Evolutionary conservation across 148 eudicot genomes (phyloP).

Genomic region (Dysphania ambrosioides): DNA sequence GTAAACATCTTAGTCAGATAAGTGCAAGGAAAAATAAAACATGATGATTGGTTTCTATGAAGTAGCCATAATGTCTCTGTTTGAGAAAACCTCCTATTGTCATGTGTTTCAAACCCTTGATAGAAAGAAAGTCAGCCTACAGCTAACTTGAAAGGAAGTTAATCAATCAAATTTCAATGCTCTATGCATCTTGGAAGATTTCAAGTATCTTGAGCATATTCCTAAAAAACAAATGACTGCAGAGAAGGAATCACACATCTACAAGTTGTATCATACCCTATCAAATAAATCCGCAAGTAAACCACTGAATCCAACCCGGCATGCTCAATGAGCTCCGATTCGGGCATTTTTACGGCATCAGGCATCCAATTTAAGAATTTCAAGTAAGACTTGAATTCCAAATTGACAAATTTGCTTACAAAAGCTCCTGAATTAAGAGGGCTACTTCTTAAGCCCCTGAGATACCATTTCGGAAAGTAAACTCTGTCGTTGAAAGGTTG

Average conservation of each 20-base stretch:
- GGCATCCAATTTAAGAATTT: constrained; percentile 95
- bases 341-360: constrained; percentile 90
- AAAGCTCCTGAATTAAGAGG: constrained; percentile 62
- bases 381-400: constrained; percentile 76
- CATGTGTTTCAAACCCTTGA: not conserved
- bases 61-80: not conserved
- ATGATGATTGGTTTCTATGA: not conserved
- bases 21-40: not conserved
- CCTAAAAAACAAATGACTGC: constrained; percentile 2
- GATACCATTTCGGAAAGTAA: constrained; percentile 97
- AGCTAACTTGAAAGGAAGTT: not conserved
- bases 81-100: not conserved
- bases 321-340: constrained; percentile 88
- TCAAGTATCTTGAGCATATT: constrained; percentile 1
- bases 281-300: constrained; percentile 84
- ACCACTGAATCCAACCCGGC: constrained; percentile 96
- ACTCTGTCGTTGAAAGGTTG: constrained; percentile 97
- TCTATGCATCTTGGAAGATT: not conserved
- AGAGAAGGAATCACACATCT: not conserved
- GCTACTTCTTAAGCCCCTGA: constrained; percentile 82
- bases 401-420: constrained; percentile 67
- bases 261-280: constrained; percentile 54
- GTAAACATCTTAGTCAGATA: not conserved
- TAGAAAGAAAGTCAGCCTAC: not conserved
- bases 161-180: not conserved